Base-by-base conservation (phyloP, 345 rosid species). In the Streptanthus diversifolius region DNA sequence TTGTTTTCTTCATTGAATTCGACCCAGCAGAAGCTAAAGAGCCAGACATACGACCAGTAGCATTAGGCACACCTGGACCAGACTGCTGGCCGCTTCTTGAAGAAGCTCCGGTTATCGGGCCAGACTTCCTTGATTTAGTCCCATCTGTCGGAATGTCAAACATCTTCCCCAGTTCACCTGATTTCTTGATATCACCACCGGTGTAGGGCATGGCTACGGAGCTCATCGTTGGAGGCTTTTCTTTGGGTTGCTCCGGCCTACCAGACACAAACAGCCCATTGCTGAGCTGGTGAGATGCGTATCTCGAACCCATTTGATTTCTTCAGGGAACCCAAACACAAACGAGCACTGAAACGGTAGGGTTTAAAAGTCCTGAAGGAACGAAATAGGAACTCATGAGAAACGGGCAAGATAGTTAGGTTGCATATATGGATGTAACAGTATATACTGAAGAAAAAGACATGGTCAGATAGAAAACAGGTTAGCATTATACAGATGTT, bases 91-190 rank as follows among this genome's bases (percentile, higher is more conserved):
- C 99, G 19, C 87, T 90, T 75, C 99, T 87, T 13, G 93, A 85
- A 63, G 98, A 90, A 61, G 79, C 87, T 44, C 87, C 85, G 33
- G 82, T 82, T 61, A 95, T 85, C 33, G 99, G 99, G 21, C 99
- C 99, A 22, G 99, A 95, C 83, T 95, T 95, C 82, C 98, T 83
- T 12, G 97, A 88, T 74, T 95, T 95, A 27, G 98, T 85, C 17
- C 98, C 97, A 80, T 90, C 99, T 24, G 78, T 56, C 3, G 92
- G 90, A 49, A 95, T 91, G 78, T 95, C 99, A 77, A 95, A 95
- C 99, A 95, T 95, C 84, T 95, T 95, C 52, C 99, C 99, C 43
- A 95, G 48, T 65, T 95, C 99, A 74, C 99, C 99, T 4, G 99
- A 95, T 71, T 84, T 95, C 80, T 95, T 95, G 53, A 95, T 90